Evolutionary conservation across 2,329 filamentous ascomycete species (phyloP), one percentile per base, ranked within the genome.

Genomic region (Fonsecaea pedrosoi): DNA sequence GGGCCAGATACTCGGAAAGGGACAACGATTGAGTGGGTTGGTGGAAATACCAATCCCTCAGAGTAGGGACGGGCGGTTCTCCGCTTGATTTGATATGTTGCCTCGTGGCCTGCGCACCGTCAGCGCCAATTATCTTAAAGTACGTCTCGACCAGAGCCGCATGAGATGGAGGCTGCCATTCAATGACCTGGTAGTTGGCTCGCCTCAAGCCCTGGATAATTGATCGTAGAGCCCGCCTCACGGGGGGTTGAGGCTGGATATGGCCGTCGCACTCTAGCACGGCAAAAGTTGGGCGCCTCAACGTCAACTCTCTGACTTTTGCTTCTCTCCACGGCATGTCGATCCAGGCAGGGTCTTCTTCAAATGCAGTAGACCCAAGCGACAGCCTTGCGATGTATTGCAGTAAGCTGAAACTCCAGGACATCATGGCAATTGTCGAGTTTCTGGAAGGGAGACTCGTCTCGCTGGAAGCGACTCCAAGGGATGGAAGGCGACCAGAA

Each of bases 51-150:
- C 66, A 68, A 15, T 63, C 54, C 42, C 56, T 63, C 12, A 68
- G 86, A 61, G 87, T 84, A 0, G 84, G 83, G 2, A 89, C 82
- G 40, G 82, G 82, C 0, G 87, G 87, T 63, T 90, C 88, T 1
- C 87, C 87, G 0, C 82, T 86, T 1, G 76, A 79, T 4, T 75
- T 73, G 0, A 90, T 77, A 38, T 86, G 86, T 2, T 79, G 78
- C 4, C 83, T 81, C 45, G 90, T 85, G 68, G 90, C 87, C 69
- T 89, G 86, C 15, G 86, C 83, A 4, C 88, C 87, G 60, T 90
- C 87, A 0, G 80, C 86, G 0, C 83, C 85, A 8, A 73, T 73
- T 5, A 75, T 69, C 40, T 42, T 61, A 60, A 76, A 76, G 35
- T 66, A 65, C 13, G 30, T 62, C 55, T 68, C 59, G n/a, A 70